phyloP scores from a whole-genome alignment of 176 grass and related monocot species.

The Aechmea fasciata region DNA sequence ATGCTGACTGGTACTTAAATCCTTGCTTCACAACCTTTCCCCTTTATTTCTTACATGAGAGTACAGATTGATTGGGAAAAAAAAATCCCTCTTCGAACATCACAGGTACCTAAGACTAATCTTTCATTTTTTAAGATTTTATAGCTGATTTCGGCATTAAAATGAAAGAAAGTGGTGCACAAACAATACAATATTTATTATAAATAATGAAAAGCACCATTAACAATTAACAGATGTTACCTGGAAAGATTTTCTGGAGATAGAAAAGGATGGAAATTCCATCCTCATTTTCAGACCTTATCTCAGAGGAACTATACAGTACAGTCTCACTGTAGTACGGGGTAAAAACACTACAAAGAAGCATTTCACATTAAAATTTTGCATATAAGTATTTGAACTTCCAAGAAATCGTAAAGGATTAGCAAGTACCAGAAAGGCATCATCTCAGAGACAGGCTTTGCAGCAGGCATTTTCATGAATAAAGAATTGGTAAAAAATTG shows the following conservation, averaged over 20 bases:
- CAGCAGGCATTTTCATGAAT: slow-evolving; percentile 85
- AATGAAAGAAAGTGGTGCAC: background rate
- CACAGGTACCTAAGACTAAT: too few relatives aligned
- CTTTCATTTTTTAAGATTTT: too few relatives aligned
- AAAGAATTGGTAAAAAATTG: slow-evolving; percentile 90
- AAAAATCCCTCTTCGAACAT: too few relatives aligned
- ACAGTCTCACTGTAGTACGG: slow-evolving; percentile 98
- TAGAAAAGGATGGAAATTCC: slow-evolving; percentile 95
- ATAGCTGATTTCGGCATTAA: too few relatives aligned
- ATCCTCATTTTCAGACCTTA: slow-evolving; percentile 78
- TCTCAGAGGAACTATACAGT: slow-evolving; percentile 70
- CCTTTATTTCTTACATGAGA: too few relatives aligned
- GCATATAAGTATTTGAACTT: slow-evolving; percentile 7
- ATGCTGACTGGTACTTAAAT: too few relatives aligned
- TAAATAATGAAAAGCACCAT: background rate
- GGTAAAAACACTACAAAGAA: slow-evolving; percentile 78
- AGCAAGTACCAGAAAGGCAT: slow-evolving; percentile 74
- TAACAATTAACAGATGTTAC: slow-evolving; percentile 18
- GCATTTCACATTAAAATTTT: slow-evolving; percentile 7
- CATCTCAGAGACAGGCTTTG: slow-evolving; percentile 87
- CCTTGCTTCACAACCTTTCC: too few relatives aligned
- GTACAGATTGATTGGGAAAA: too few relatives aligned
- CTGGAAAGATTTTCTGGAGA: slow-evolving; percentile 97
- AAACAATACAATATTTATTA: background rate
- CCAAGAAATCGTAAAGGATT: slow-evolving; percentile 13